A percentile compares a stretch with the other conserved stretches of the same genome.
Evolutionary conservation across 768 basidiomycete genomes (phyloP).

Genomic region (Aureoboletus auriporus): DNA sequence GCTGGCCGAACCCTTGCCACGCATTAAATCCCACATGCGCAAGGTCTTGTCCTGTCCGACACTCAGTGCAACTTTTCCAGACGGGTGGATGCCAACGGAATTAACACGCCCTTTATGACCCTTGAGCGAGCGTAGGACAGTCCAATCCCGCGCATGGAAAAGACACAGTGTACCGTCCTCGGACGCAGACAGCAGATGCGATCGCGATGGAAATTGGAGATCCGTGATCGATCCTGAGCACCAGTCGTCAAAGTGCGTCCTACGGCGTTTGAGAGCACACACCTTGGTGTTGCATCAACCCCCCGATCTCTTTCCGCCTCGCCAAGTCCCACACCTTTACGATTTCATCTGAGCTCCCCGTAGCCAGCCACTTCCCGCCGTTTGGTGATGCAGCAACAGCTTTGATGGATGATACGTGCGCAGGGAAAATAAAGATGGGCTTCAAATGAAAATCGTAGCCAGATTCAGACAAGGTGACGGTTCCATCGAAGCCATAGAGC

Average conservation of each 20-base stretch:
- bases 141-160: constrained; percentile 94
- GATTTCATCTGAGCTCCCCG: constrained; percentile 93
- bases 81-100: constrained; percentile 85
- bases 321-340: constrained; percentile 96
- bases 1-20: constrained; percentile 86
- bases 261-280: constrained; percentile 10
- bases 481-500: constrained; percentile 83
- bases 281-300: constrained; percentile 95
- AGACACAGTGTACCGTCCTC: constrained; percentile 89
- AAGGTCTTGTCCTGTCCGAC: constrained; percentile 88
- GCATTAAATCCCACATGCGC: constrained; percentile 99
- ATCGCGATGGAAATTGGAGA: constrained; percentile 80
- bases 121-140: constrained; percentile 78
- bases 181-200: constrained; percentile 87
- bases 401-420: constrained; percentile 91
- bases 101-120: constrained; percentile 96
- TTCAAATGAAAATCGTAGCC: constrained; percentile 44
- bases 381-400: constrained; percentile 82
- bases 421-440: constrained; percentile 95
- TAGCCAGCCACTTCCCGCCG: constrained; percentile 95
- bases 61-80: constrained; percentile 85
- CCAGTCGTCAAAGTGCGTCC: background rate
- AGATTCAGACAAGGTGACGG: constrained; percentile 33
- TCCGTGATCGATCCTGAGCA: constrained; percentile 84
- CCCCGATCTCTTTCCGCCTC: constrained; percentile 89